Percentiles rank a stretch among this genome's conserved stretches.
These are phyloP conservation scores for Lentinula aciculospora DNA, from an alignment of 768 basidiomycete species.

Conservation along the genomic window DNA sequence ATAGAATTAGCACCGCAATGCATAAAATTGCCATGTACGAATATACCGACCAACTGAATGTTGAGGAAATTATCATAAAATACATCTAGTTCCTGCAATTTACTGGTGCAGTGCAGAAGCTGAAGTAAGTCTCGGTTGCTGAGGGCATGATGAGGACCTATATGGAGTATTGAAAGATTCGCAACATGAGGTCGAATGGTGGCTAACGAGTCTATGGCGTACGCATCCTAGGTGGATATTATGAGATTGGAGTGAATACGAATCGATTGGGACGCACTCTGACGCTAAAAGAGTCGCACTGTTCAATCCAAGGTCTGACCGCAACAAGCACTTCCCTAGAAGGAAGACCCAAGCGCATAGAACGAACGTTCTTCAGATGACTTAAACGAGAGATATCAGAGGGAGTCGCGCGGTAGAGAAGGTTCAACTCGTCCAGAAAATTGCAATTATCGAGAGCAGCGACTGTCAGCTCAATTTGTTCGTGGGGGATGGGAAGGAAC, in stretches of 20 bases:
- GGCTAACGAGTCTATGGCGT: not conserved
- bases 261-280: not conserved
- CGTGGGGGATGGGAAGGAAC: conserved; percentile 2
- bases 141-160: conserved; percentile 7
- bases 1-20: not conserved
- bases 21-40: not conserved
- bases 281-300: not conserved
- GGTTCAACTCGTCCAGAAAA: not conserved
- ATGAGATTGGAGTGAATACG: not conserved
- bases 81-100: not conserved
- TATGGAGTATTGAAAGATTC: not conserved
- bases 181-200: not conserved
- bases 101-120: not conserved
- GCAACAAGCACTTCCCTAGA: not conserved
- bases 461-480: not conserved
- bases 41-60: not conserved
- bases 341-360: not conserved
- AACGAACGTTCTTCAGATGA: not conserved
- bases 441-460: not conserved
- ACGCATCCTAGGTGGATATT: conserved; percentile 1
- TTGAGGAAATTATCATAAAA: conserved; percentile 9
- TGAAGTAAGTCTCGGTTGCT: not conserved
- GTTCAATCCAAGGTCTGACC: not conserved
- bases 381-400: conserved; percentile 1
- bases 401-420: not conserved